These are phyloP conservation scores for Fusarium temperatum DNA, from an alignment of 2,329 filamentous ascomycete genomes.

Conservation along the genomic window DNA sequence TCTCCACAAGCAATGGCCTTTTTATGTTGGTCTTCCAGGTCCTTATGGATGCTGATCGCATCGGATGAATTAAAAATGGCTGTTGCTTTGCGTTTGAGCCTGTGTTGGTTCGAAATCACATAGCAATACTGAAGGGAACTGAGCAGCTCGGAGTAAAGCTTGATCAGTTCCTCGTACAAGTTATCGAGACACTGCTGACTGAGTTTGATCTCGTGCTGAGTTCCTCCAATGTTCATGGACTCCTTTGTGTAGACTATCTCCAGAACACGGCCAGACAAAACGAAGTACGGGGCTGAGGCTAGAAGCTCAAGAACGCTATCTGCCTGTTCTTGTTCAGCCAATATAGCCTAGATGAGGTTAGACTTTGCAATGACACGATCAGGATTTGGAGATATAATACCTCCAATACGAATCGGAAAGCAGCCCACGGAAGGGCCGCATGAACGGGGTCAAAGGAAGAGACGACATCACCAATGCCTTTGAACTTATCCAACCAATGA, in stretches of 20 bases:
- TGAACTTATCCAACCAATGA: neutral
- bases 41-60: rapidly evolving
- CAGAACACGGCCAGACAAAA: rapidly evolving
- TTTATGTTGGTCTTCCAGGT: rapidly evolving
- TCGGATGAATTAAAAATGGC: neutral
- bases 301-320: rapidly evolving
- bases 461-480: neutral
- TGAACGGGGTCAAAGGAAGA: neutral
- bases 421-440: neutral
- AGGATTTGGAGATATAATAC: rapidly evolving
- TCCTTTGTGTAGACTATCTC: rapidly evolving
- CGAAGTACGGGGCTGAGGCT: rapidly evolving
- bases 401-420: neutral
- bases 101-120: rapidly evolving
- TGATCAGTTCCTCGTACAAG: rapidly evolving
- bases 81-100: rapidly evolving
- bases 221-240: rapidly evolving
- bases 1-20: neutral
- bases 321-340: rapidly evolving
- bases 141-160: rapidly evolving
- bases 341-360: neutral
- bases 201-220: rapidly evolving
- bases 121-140: rapidly evolving
- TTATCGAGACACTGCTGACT: rapidly evolving
- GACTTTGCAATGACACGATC: rapidly evolving